Percentiles rank a stretch among this genome's conserved stretches.
Evolutionary conservation across 2,329 filamentous ascomycete species (phyloP).

Genomic region (Chrysoporthe austroafricana): DNA sequence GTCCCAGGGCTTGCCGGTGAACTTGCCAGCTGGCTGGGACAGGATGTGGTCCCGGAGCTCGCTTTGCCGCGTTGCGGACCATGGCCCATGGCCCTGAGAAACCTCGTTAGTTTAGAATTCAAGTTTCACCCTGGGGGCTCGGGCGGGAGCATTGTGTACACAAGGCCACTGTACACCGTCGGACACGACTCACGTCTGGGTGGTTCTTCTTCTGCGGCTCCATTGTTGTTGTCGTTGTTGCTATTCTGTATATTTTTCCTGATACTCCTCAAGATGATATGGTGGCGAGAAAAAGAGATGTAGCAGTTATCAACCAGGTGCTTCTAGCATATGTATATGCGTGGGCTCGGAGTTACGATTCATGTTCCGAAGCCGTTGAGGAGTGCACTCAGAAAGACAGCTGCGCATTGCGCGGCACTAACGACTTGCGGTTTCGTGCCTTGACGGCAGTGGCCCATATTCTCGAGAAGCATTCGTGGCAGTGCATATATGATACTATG

Average conservation of each 20-base stretch:
- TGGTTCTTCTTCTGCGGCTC: neutral
- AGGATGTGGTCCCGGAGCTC: conserved; percentile 27
- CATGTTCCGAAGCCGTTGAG: neutral
- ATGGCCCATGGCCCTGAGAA: neutral
- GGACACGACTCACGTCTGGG: neutral
- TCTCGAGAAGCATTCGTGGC: neutral
- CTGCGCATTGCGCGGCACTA: neutral
- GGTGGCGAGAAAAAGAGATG: neutral
- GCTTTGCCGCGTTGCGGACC: neutral
- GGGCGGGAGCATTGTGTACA: too few relatives aligned
- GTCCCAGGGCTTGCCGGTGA: conserved; percentile 35
- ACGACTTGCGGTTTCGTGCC: neutral
- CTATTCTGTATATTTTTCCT: neutral
- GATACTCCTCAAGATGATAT: neutral
- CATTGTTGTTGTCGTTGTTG: neutral
- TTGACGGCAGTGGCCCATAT: neutral
- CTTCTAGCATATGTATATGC: neutral
- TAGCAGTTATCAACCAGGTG: neutral
- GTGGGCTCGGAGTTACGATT: conserved; percentile 10
- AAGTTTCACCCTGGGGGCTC: neutral
- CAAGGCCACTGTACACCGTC: neutral
- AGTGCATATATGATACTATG: neutral
- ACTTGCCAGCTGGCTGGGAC: conserved; percentile 22
- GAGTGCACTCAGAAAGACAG: neutral
- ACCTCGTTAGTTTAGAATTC: neutral